phyloP scores from a whole-genome alignment of 129 eudicot species.

The Tagetes erecta region DNA sequence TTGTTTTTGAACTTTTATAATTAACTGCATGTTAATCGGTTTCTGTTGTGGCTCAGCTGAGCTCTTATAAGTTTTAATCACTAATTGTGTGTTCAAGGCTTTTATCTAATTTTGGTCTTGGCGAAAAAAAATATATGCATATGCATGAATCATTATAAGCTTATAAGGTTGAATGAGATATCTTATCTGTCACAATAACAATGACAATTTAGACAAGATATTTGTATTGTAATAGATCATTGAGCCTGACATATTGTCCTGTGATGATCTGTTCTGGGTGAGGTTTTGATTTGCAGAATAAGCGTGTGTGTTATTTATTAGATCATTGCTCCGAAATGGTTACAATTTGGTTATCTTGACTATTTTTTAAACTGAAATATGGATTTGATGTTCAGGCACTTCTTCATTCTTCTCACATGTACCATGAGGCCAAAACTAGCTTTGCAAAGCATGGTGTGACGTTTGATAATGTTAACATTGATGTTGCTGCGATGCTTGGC shows the following conservation, averaged over 20 bases:
- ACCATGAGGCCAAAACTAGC: conserved; percentile 14
- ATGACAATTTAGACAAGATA: background rate
- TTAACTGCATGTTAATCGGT: background rate
- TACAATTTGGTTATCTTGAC: background rate
- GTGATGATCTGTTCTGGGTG: background rate
- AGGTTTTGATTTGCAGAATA: background rate
- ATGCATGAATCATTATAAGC: background rate
- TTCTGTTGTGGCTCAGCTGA: background rate
- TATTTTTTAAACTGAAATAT: background rate
- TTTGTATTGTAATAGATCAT: background rate
- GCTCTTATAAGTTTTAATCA: background rate
- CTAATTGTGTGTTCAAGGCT: background rate
- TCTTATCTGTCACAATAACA: background rate
- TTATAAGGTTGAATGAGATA: background rate
- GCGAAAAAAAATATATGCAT: background rate
- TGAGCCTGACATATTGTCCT: background rate
- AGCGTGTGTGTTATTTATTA: background rate
- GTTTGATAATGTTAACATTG: conserved; percentile 5
- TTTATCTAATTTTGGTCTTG: background rate
- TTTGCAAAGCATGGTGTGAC: conserved; percentile 18
- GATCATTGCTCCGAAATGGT: background rate
- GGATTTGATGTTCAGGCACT: conserved; percentile 9
- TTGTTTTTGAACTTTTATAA: background rate
- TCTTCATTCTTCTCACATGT: conserved; percentile 17
- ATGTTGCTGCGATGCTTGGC: conserved; percentile 13